phyloP scores from a whole-genome alignment of 768 basidiomycete species.

The Trametes villosa region DNA sequence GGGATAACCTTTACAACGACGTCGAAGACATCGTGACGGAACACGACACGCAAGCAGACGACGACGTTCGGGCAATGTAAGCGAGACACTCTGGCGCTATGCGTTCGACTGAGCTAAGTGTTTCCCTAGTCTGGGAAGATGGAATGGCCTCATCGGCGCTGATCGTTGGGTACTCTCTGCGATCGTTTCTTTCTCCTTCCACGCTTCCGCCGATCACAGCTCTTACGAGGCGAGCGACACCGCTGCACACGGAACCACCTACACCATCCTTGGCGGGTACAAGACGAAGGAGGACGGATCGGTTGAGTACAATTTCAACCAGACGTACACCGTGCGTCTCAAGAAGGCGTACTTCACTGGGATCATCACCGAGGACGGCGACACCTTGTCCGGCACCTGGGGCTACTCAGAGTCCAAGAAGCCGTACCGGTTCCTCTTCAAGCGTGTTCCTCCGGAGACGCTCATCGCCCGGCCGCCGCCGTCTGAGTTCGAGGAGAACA shows the following conservation, averaged over 20 bases:
- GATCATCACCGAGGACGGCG: slow-evolving; percentile 21
- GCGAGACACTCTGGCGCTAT: background rate
- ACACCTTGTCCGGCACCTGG: slow-evolving; percentile 34
- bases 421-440: slow-evolving; percentile 34
- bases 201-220: slow-evolving; percentile 17
- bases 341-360: slow-evolving; percentile 31
- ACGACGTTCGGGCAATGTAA: slow-evolving; percentile 15
- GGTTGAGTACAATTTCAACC: slow-evolving; percentile 25
- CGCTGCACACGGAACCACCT: slow-evolving; percentile 17
- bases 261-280: slow-evolving; percentile 26
- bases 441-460: slow-evolving; percentile 31
- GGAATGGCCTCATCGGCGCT: slow-evolving; percentile 29
- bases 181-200: slow-evolving; percentile 9
- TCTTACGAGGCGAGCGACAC: slow-evolving; percentile 20
- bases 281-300: slow-evolving; percentile 13
- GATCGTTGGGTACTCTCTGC: slow-evolving; percentile 11
- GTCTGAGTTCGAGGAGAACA: slow-evolving; percentile 29
- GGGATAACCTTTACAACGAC: slow-evolving; percentile 9
- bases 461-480: slow-evolving; percentile 36
- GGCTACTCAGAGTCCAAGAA: slow-evolving; percentile 26
- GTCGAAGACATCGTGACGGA: slow-evolving; percentile 27
- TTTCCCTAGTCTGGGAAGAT: slow-evolving; percentile 25
- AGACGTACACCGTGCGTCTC: slow-evolving; percentile 30
- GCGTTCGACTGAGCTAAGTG: background rate
- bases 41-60: slow-evolving; percentile 16